phyloP scores from a whole-genome alignment of 1,284 basidiomycete genomes.

The Trichosporon sp. region DNA sequence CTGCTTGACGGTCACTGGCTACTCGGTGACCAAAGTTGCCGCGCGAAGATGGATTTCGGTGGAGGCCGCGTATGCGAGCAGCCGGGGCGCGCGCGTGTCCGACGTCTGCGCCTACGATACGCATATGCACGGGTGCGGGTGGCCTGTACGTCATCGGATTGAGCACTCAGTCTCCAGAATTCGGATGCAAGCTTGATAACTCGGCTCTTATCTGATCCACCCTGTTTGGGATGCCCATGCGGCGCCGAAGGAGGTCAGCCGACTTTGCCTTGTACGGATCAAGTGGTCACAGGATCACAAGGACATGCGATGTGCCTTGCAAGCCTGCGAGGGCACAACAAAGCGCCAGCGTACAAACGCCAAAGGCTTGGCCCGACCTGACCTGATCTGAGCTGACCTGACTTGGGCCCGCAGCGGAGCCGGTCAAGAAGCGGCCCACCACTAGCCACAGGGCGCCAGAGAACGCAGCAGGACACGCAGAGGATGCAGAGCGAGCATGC shows the following conservation, averaged over 20 bases:
- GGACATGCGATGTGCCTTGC: not conserved
- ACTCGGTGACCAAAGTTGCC: not conserved
- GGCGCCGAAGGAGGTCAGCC: not conserved
- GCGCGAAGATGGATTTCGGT: not conserved
- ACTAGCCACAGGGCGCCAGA: not conserved
- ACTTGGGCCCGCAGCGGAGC: not conserved
- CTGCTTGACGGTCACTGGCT: no score
- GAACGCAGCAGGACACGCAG: not conserved
- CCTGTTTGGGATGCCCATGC: not conserved
- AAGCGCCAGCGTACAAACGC: not conserved
- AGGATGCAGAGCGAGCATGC: not conserved
- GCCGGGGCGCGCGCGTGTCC: no score
- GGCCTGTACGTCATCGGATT: not conserved
- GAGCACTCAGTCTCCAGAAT: not conserved
- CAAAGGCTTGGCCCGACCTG: not conserved
- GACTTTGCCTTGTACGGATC: not conserved
- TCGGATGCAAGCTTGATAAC: not conserved
- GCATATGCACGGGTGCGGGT: not conserved
- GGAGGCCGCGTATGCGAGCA: conserved; percentile 3
- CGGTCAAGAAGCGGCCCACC: no score
- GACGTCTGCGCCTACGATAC: not conserved
- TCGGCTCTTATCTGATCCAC: not conserved
- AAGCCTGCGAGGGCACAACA: not conserved
- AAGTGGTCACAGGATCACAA: not conserved
- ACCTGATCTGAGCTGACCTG: not conserved